Conservation (phyloP, 768 basidiomycete species). For the Tylopilus cervinicoccineus region DNA sequence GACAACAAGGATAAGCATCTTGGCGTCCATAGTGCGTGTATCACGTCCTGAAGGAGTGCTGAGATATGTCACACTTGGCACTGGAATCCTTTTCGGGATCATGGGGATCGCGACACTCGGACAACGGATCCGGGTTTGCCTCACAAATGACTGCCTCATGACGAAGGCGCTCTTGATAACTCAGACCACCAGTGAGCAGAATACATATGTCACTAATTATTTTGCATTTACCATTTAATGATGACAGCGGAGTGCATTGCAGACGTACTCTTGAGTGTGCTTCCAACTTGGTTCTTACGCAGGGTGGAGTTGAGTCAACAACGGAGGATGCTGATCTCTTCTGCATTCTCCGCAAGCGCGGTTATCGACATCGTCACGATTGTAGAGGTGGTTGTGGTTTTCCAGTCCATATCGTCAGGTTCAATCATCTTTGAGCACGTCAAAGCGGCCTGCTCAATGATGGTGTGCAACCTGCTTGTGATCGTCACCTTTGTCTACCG, state of each 20-base stretch:
- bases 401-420: background rate
- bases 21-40: background rate
- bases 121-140: background rate
- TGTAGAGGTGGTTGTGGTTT: conserved; percentile 7
- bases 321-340: conserved; percentile 17
- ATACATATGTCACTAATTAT: background rate
- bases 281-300: conserved; percentile 19
- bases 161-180: background rate
- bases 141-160: background rate
- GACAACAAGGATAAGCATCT: background rate
- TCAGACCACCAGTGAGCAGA: conserved; percentile 21
- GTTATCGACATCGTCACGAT: conserved; percentile 21
- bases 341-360: conserved; percentile 20
- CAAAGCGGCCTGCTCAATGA: conserved; percentile 15
- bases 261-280: conserved; percentile 18
- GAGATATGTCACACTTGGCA: background rate
- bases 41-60: background rate
- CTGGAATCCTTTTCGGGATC: background rate
- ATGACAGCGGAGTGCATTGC: conserved; percentile 19
- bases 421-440: conserved; percentile 22
- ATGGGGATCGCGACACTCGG: background rate
- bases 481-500: conserved; percentile 21
- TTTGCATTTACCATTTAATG: background rate
- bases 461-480: conserved; percentile 24
- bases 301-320: conserved; percentile 12